Base-by-base conservation (phyloP, 371 early-diverging fungal genomes). In the Rhizomucor pusillus region DNA sequence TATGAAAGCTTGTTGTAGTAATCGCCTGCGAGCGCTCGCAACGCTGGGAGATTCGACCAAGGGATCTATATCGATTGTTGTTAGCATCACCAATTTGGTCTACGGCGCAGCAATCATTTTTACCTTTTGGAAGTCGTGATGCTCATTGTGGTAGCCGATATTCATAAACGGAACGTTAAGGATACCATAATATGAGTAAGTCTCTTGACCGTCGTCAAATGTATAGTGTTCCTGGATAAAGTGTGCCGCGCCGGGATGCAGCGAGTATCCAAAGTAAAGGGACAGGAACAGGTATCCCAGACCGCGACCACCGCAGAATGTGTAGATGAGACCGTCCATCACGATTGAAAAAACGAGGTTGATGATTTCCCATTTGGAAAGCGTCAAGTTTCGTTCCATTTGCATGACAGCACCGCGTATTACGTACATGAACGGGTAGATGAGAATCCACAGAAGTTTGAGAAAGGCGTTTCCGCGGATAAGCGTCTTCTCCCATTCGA, bases 141-240 rank as follows among this genome's bases (percentile, higher is more conserved):
- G 98, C 80, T 98, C 98, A 71, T 94, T 97, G 77, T 98, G 98
- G 70, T 93, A 94, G 22, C 92, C 92, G 57, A 94, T 91, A 75
- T 91, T 92, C 79, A 91, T 82, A 60, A 84, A 90, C 35, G 89
- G 80, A 40, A 75, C 52, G 75, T 97, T 98, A 43, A 94, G 77
- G 43, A 81, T 71, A 41, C 97, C 98, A 63, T 98, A 98, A 86
- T 98, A 98, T 25, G 92, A 92, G 74, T 97, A 97, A 1, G 97
- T 97, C 71, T 98, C 98, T 72, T 94, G 93, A 13, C 95, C 98
- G 60, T 93, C 90, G 47, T 83, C 87, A 80, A 93, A 95, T 20
- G 93, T 93, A 67, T 93, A 98, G 75, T 98, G 98, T 79, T 98
- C 99, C 75, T 94, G 95, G 61, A 98, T 90, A 55, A 97, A 95